Evolutionary conservation across 768 basidiomycete genomes (phyloP).

Genomic region (Pluteus cervinus): DNA sequence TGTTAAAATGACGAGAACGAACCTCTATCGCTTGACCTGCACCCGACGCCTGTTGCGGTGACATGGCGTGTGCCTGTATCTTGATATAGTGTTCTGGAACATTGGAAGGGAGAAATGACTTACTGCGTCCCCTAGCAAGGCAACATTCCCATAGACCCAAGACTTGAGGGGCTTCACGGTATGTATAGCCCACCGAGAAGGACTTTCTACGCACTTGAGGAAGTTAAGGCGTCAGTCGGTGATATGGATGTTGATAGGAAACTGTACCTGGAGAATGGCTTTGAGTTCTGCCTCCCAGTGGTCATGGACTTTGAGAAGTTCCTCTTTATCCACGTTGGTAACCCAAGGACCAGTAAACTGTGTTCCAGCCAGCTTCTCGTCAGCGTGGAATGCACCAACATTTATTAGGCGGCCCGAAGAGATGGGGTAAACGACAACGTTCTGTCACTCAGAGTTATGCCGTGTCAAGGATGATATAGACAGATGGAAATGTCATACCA

Average conservation of each 20-base stretch:
- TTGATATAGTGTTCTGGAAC: neutral
- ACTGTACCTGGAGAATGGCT: slow-evolving; percentile 35
- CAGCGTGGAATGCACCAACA: slow-evolving; percentile 20
- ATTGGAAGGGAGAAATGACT: slow-evolving; percentile 8
- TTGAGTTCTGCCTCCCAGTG: slow-evolving; percentile 41
- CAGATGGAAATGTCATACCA: slow-evolving; percentile 10
- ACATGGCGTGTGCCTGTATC: neutral
- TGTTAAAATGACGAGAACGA: neutral
- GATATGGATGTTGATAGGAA: neutral
- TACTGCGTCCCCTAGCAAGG: slow-evolving; percentile 47
- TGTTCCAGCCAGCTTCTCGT: slow-evolving; percentile 23
- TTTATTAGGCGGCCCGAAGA: slow-evolving; percentile 25
- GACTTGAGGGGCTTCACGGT: slow-evolving; percentile 44
- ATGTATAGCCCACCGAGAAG: slow-evolving; percentile 61
- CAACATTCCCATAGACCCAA: slow-evolving; percentile 44
- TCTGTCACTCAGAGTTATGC: slow-evolving; percentile 10
- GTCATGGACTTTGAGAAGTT: slow-evolving; percentile 29
- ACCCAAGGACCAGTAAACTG: slow-evolving; percentile 28
- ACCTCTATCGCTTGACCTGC: neutral
- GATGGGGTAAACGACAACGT: slow-evolving; percentile 28
- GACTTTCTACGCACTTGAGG: slow-evolving; percentile 43
- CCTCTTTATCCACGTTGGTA: slow-evolving; percentile 26
- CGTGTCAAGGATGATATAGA: neutral
- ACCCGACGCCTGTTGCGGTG: neutral
- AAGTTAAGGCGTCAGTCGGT: slow-evolving; percentile 6